Conservation (phyloP, 331 rosid genomes). For the Rhamnella rubrinervis region DNA sequence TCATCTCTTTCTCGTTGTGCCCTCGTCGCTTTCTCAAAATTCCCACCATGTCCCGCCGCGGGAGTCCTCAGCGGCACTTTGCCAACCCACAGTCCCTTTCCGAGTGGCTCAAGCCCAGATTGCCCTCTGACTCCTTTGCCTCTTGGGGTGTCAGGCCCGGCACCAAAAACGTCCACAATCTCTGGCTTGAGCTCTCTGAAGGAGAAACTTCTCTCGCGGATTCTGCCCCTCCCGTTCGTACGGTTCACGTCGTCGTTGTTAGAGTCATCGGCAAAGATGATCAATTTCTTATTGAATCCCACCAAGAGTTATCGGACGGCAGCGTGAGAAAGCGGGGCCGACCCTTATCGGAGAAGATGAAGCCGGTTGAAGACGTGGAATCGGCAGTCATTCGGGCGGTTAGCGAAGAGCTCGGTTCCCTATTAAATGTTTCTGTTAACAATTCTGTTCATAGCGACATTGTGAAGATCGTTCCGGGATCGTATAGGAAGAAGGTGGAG, state of each 20-base stretch:
- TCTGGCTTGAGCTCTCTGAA: slow-evolving; percentile 87
- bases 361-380: slow-evolving; percentile 72
- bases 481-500: slow-evolving; percentile 72
- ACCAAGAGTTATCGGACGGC: slow-evolving; percentile 80
- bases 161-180: slow-evolving; percentile 91
- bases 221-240: slow-evolving; percentile 79
- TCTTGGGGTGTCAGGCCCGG: slow-evolving; percentile 92
- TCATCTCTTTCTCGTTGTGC: slow-evolving; percentile 41
- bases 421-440: slow-evolving; percentile 14
- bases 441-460: slow-evolving; percentile 17
- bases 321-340: slow-evolving; percentile 56
- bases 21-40: slow-evolving; percentile 61
- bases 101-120: slow-evolving; percentile 83
- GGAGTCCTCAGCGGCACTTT: slow-evolving; percentile 42
- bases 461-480: slow-evolving; percentile 65
- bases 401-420: slow-evolving; percentile 81
- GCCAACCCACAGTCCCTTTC: slow-evolving; percentile 73
- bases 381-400: slow-evolving; percentile 74
- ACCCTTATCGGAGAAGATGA: slow-evolving; percentile 95
- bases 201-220: slow-evolving; percentile 87
- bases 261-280: slow-evolving; percentile 43
- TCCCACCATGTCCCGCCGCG: slow-evolving; percentile 68
- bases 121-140: slow-evolving; percentile 82
- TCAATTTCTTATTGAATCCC: slow-evolving; percentile 53
- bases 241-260: slow-evolving; percentile 70